A percentile compares a stretch with the other conserved stretches of the same genome.
phyloP scores from a whole-genome alignment of 1,284 basidiomycete species.

The Gastroboletus turbinatus region DNA sequence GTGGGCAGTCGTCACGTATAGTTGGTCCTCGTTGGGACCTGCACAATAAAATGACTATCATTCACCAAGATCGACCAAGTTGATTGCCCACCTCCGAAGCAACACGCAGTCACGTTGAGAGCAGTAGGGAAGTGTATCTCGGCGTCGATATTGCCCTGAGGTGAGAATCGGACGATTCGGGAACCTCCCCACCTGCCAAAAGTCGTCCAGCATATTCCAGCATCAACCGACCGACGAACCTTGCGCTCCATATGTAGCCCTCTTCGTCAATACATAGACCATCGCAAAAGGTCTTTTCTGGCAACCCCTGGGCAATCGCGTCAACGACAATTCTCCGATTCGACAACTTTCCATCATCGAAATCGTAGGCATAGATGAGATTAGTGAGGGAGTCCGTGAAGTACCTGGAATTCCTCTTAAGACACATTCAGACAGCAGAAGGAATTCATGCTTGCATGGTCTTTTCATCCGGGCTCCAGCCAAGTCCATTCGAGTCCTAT shows the following conservation, averaged over 20 bases:
- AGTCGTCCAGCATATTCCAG: conserved; percentile 1
- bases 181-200: conserved; percentile 60
- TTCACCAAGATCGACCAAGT: background rate
- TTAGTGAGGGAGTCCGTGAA: conserved; percentile 66
- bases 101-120: conserved; percentile 62
- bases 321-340: conserved; percentile 59
- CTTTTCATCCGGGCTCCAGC: conserved; percentile 26
- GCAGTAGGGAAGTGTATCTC: conserved; percentile 59
- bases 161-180: conserved; percentile 53
- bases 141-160: conserved; percentile 50
- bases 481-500: conserved; percentile 26
- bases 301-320: conserved; percentile 51
- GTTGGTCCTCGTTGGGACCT: conserved; percentile 61
- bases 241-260: conserved; percentile 67
- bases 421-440: background rate
- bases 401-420: conserved; percentile 43
- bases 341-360: conserved; percentile 51
- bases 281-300: conserved; percentile 53
- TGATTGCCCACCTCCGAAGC: conserved; percentile 55
- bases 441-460: conserved; percentile 19
- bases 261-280: conserved; percentile 64
- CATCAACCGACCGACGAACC: conserved; percentile 39
- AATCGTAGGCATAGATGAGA: conserved; percentile 67
- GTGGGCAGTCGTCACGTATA: conserved; percentile 68
- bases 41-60: background rate